Conservation (phyloP, 2,329 filamentous ascomycete genomes). For the Colletotrichum plurivorum region DNA sequence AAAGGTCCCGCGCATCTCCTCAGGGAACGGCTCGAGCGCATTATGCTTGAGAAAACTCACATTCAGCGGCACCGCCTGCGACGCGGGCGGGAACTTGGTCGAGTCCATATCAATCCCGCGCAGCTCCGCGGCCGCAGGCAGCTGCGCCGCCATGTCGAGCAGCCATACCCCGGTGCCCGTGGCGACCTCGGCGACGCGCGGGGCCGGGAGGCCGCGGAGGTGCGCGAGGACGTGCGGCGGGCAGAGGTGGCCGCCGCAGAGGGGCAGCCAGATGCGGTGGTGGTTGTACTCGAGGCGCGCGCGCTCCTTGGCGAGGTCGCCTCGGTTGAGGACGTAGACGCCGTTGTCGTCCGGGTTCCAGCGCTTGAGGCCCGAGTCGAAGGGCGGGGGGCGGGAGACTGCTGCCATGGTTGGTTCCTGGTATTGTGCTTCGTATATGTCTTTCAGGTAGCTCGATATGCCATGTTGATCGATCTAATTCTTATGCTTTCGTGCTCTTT, state of each 20-base stretch:
- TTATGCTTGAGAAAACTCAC: constrained; percentile 30
- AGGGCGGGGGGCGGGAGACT: not conserved
- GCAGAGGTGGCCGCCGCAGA: constrained; percentile 25
- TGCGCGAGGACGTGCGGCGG: not conserved
- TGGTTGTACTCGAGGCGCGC: constrained; percentile 31
- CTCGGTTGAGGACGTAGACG: constrained; percentile 24
- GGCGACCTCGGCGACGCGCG: constrained; percentile 39
- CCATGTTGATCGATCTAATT: no score
- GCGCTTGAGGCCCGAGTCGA: not conserved
- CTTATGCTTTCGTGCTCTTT: no score
- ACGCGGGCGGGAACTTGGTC: constrained; percentile 39
- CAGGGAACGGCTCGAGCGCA: constrained; percentile 34
- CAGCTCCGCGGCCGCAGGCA: constrained; percentile 33
- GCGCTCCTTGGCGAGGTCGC: constrained; percentile 12
- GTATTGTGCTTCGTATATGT: no score
- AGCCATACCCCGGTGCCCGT: constrained; percentile 45
- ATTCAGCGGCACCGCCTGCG: constrained; percentile 32
- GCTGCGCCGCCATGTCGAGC: constrained; percentile 35
- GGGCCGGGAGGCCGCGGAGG: not conserved
- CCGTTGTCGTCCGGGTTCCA: constrained; percentile 21
- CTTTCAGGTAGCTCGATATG: no score
- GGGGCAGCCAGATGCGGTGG: constrained; percentile 6
- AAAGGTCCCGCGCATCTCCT: constrained; percentile 30
- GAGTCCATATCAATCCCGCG: constrained; percentile 42
- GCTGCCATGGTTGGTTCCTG: not conserved